Evolutionary conservation across 2,329 filamentous ascomycete genomes (phyloP), one percentile per base, ranked within the genome.

Genomic region (Colletotrichum sp.): DNA sequence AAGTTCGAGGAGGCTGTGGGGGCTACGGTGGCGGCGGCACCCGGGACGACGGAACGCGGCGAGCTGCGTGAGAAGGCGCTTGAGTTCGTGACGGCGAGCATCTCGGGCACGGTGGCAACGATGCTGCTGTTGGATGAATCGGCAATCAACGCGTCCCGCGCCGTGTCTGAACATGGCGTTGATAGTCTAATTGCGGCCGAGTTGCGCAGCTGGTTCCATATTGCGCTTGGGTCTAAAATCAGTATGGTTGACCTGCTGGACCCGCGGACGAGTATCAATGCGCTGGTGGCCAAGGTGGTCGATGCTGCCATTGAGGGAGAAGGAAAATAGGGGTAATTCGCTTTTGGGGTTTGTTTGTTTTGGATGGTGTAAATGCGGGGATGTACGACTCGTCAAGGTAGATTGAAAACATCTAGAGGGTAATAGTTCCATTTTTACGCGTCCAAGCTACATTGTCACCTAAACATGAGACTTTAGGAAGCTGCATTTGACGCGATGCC

Each of bases 381-480:
- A 43, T n/a, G 0, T n/a, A 43, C 5, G 18, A 0, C 18, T 43
- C 0, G 0, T n/a, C 0, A 43, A 43, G 18, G 18, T 3, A 43
- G 38, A 43, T n/a, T 43, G 38, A 18, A 43, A 10, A 43, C 5
- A n/a, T n/a, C 16, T 10, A n/a, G 38, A 43, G 5, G 2, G 16
- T 43, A 18, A 6, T 9, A 1, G 3, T 2, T 2, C 5, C 36
- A 38, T 38, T 18, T 18, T 1, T 8, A 16, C 4, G 36, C 2
- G 7, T 18, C 36, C 16, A 4, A 4, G 4, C 34, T 15, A 15
- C 13, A 36, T 32, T 28, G 6, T 28, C 6, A 28, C 26, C 26
- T 28, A 28, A 28, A 15, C 13, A 36, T 36, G 6, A 15, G 34
- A 36, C 13, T 36, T 15, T 36, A 1, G 34, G 0, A 36, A 36